These are phyloP conservation scores for Kwoniella dendrophila DNA, from an alignment of 768 basidiomycete species.

Conservation along the genomic window DNA sequence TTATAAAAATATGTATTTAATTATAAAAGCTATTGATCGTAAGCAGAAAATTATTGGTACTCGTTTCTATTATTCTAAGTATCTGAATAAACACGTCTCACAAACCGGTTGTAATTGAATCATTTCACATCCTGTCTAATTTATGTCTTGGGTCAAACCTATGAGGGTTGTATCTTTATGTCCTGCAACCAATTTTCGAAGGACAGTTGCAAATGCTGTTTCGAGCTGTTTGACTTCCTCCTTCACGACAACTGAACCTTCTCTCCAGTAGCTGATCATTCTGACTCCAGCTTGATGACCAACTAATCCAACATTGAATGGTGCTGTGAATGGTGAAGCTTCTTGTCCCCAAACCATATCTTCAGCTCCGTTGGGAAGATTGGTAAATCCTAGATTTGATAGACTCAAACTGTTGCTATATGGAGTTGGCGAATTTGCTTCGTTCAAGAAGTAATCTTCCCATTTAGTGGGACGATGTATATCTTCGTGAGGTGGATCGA, in stretches of 20 bases:
- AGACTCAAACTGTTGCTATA: conserved; percentile 13
- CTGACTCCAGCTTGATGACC: conserved; percentile 31
- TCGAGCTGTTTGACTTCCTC: conserved; percentile 24
- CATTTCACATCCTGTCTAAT: not conserved
- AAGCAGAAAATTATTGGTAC: too few species aligned
- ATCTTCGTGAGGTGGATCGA: not conserved
- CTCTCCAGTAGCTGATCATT: conserved; percentile 22
- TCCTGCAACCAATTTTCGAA: conserved; percentile 14
- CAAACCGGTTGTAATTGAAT: too few species aligned
- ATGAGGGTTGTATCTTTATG: not conserved
- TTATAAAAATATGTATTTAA: too few species aligned
- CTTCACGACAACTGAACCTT: conserved; percentile 17
- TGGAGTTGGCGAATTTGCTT: conserved; percentile 4
- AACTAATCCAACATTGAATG: conserved; percentile 20
- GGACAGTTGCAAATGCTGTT: conserved; percentile 12
- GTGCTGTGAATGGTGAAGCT: conserved; percentile 16
- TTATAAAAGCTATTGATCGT: too few species aligned
- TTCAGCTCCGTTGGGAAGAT: conserved; percentile 14
- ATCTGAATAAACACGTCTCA: too few species aligned
- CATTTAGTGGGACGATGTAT: conserved; percentile 22
- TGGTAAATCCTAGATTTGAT: conserved; percentile 30
- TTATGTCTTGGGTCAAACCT: not conserved
- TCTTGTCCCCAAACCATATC: conserved; percentile 33
- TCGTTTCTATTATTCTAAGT: too few species aligned
- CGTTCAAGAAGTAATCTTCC: conserved; percentile 29